Conservation (phyloP, 75 land plant genomes). For the Sequoia sempervirens region DNA sequence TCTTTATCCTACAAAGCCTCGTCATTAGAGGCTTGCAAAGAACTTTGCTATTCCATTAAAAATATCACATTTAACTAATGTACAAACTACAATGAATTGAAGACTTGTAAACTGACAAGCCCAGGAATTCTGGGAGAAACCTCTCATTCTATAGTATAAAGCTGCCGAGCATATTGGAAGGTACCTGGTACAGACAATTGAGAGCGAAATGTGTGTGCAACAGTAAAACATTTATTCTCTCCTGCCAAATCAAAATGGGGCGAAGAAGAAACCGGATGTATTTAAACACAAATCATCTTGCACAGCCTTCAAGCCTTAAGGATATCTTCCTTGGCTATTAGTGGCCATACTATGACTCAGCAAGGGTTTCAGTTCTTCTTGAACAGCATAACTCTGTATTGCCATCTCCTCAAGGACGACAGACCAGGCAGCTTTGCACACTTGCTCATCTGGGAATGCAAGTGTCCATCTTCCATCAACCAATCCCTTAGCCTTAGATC, state of each 20-base stretch:
- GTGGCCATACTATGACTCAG: constrained; percentile 25
- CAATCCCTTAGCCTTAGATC: constrained; percentile 33
- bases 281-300: neutral
- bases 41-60: neutral
- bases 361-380: constrained; percentile 46
- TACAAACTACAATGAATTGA: constrained; percentile 8
- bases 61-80: neutral
- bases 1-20: neutral
- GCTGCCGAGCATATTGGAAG: constrained; percentile 1
- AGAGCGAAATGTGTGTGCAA: neutral
- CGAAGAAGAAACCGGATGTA: neutral
- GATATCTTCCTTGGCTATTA: neutral
- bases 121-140: neutral
- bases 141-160: neutral
- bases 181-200: constrained; percentile 1
- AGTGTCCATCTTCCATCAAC: constrained; percentile 98
- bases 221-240: neutral
- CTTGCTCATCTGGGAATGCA: constrained; percentile 76
- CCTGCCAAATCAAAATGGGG: neutral
- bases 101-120: neutral
- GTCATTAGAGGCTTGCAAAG: neutral
- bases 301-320: neutral
- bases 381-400: constrained; percentile 45
- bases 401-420: constrained; percentile 56
- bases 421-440: constrained; percentile 62